Evolutionary conservation across 495 filamentous ascomycete species (phyloP), one percentile per base, ranked within the genome.

Genomic region (Xylaria sp.): DNA sequence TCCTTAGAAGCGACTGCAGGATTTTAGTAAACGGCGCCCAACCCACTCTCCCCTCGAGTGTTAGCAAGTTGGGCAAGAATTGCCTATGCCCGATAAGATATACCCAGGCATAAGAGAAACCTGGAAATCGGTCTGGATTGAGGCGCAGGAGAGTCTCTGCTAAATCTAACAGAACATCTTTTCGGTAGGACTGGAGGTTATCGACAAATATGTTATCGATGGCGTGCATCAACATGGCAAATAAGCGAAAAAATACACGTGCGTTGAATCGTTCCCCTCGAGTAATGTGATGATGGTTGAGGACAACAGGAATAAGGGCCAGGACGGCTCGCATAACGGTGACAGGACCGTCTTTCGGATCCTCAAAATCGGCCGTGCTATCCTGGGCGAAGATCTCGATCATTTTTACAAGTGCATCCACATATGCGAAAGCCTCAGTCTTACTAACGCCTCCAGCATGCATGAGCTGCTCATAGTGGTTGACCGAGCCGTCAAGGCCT

Each of bases 331-430:
- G 90, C 68, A 98, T 85, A 71, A 93, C 88, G 78, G 40, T 78
- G 21, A 76, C 44, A 19, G 74, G 61, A 1, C 70, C 69, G 17
- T 68, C 52, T 29, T 59, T 74, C 3, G 69, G 69, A 59, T 77
- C 72, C 7, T 73, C 67, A 15, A 63, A 57, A 26, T 76, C 72
- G 19, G 52, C 63, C 4, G 48, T 67, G 46, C 76, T 76, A 78
- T 86, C 89, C 77, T 88, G 90, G 71, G 94, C 88, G 31, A 98
- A 88, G 35, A 90, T 83, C 31, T 92, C 82, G 48, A 97, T 86
- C 55, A 99, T 86, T 77, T 92, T 93, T n/a, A 90, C 93, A 50
- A 99, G 86, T n/a, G 92, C 91, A 80, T 99, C 96, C 64, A 93
- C 88, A 35, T 91, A 85, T 37, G 92, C 83, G 78, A 92, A 97